Base-by-base conservation (phyloP, 306 rosid species). In the Casuarina equisetifolia region DNA sequence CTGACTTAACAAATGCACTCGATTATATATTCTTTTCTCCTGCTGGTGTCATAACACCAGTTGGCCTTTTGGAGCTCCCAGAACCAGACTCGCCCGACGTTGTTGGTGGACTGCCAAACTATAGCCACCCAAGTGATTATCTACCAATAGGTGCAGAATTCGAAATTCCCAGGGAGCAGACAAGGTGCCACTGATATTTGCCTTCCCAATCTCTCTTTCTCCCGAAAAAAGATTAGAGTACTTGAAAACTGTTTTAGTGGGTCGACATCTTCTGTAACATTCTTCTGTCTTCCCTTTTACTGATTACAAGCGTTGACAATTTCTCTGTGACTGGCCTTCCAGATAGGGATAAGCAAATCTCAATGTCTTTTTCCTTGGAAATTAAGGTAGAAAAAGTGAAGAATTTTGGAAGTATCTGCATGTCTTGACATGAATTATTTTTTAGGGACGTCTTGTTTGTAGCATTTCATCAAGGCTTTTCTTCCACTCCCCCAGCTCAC, bases 81-180 rank as follows among this genome's bases (percentile, higher is more conserved):
- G 90, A 82, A 54, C 82, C 88, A 0, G 78, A 84, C 39, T 84
- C 93, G 1, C 75, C 83, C n/a, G 93, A 91, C 79, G 80, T 94
- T 84, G 81, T 4, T 70, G 97, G 95, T 40, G 97, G 98, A 73
- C 82, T 94, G 35, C 98, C 98, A 64, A 92, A 92, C 80, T 76
- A 62, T 17, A 85, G 84, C 73, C 82, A 92, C 80, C 97, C 97
- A 3, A 94, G 98, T 55, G 98, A 94, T 81, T 97, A 91, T 75
- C 91, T 94, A 72, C 98, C 97, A n/a, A 86, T 92, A 69, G 97
- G 93, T 67, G 93, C 91, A 51, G 92, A 87, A 50, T 94, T 94
- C 75, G 95, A 90, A 83, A 85, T 92, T 73, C 66, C 66, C 74
- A 72, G 50, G 81, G 88, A 81, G 62, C 89, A 78, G 61, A 44